A percentile compares a stretch with the other conserved stretches of the same genome.
Conservation (phyloP, 2,329 filamentous ascomycete species). For the Aspergillus proliferans region DNA sequence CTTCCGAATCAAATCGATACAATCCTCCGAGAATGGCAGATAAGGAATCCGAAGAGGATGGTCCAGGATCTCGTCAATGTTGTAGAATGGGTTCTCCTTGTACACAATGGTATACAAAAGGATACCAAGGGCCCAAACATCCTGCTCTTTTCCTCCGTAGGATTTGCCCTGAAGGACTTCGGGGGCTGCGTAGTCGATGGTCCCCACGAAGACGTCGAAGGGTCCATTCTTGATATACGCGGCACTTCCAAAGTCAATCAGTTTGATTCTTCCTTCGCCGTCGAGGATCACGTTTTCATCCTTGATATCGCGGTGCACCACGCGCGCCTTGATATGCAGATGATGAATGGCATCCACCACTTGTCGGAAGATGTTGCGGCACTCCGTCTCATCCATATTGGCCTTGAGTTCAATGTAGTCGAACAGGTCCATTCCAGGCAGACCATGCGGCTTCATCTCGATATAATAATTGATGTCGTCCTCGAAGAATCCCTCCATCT, state of each 20-base stretch:
- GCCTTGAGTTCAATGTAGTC: conserved; percentile 96
- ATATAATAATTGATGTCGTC: conserved; percentile 84
- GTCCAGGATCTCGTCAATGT: conserved; percentile 98
- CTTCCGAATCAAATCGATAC: conserved; percentile 80
- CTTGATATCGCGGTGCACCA: conserved; percentile 97
- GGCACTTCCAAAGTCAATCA: conserved; percentile 97
- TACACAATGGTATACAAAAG: conserved; percentile 98
- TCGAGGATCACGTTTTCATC: conserved; percentile 97
- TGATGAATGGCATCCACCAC: conserved; percentile 86
- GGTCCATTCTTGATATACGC: conserved; percentile 98
- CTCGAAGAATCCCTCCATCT: conserved; percentile 65
- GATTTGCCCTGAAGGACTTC: conserved; percentile 89
- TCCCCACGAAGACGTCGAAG: conserved; percentile 98
- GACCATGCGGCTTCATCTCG: conserved; percentile 87
- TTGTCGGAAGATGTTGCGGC: conserved; percentile 89
- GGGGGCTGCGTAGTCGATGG: conserved; percentile 97
- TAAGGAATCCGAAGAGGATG: conserved; percentile 86
- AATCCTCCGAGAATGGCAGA: conserved; percentile 63
- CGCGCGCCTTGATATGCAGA: conserved; percentile 79
- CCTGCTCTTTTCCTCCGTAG: conserved; percentile 93
- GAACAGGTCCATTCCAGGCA: conserved; percentile 97
- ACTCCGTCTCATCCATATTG: conserved; percentile 94
- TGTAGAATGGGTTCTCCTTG: conserved; percentile 99
- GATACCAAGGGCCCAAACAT: conserved; percentile 96
- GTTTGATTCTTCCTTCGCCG: conserved; percentile 88